Conservation (phyloP, 2,329 filamentous ascomycete species). For the Sphaerostilbella broomeana region DNA sequence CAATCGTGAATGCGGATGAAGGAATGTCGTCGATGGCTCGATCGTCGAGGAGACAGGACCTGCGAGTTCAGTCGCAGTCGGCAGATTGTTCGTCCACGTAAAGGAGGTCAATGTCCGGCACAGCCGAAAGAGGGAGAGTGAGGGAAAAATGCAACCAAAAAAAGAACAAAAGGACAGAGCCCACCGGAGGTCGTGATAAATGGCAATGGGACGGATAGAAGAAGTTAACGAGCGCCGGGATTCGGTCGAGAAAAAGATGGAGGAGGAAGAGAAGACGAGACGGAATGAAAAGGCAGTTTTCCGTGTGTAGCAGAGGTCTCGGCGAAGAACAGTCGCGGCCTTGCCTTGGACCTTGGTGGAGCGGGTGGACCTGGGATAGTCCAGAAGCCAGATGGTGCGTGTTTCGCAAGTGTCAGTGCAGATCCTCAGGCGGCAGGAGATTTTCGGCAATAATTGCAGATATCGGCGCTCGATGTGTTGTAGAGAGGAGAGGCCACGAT, state of each 20-base stretch:
- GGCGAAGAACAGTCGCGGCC: slow-evolving; percentile 1
- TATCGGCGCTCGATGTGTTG: slow-evolving; percentile 4
- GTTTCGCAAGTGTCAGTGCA: slow-evolving; percentile 8
- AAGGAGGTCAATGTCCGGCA: slow-evolving; percentile 7
- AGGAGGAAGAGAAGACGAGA: slow-evolving; percentile 7
- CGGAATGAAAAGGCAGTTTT: slow-evolving; percentile 1
- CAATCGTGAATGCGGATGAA: slow-evolving; percentile 3
- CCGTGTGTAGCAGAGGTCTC: too few relatives aligned
- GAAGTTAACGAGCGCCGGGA: slow-evolving; percentile 2
- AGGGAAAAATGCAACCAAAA: slow-evolving; percentile 4
- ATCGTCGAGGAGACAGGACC: slow-evolving; percentile 2
- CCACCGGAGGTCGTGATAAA: background rate
- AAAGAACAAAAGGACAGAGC: slow-evolving; percentile 5
- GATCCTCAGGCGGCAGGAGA: slow-evolving; percentile 6
- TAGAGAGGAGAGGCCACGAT: background rate
- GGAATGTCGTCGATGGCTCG: slow-evolving; percentile 8
- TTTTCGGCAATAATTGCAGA: slow-evolving; percentile 1
- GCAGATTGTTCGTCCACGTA: slow-evolving; percentile 1
- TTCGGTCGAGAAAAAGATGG: slow-evolving; percentile 3
- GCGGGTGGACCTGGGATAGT: slow-evolving; percentile 8
- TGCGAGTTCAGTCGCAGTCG: background rate
- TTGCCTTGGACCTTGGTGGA: too few relatives aligned
- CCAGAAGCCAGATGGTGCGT: slow-evolving; percentile 3
- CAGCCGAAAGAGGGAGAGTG: slow-evolving; percentile 8
- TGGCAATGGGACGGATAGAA: slow-evolving; percentile 3